phyloP scores from a whole-genome alignment of 768 basidiomycete genomes.

The Lentinula boryana region DNA sequence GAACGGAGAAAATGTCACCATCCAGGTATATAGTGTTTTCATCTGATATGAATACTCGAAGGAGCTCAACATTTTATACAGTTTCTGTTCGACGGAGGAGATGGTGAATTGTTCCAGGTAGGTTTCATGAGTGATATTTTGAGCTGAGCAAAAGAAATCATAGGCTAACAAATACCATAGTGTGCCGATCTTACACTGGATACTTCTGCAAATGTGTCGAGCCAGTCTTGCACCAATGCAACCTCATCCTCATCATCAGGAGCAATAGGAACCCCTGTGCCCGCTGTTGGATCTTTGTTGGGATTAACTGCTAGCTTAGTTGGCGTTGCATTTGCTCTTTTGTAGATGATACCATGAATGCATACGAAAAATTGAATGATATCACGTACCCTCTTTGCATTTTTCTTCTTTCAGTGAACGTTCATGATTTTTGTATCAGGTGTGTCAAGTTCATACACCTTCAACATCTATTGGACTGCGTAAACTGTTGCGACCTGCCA shows the following conservation, averaged over 20 bases:
- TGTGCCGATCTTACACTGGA: conserved; percentile 78
- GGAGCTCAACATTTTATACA: conserved; percentile 10
- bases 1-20: conserved; percentile 68
- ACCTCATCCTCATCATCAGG: neutral
- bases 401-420: neutral
- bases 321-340: conserved; percentile 15
- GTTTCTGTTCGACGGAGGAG: conserved; percentile 63
- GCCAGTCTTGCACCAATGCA: conserved; percentile 25
- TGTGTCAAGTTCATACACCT: neutral
- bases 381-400: neutral
- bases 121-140: conserved; percentile 4
- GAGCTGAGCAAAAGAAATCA: neutral
- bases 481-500: neutral
- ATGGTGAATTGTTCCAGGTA: conserved; percentile 68
- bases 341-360: conserved; percentile 1
- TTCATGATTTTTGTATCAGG: neutral
- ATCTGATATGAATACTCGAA: neutral
- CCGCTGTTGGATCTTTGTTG: conserved; percentile 7
- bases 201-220: conserved; percentile 34
- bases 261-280: neutral
- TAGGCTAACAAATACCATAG: conserved; percentile 26
- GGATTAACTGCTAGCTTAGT: conserved; percentile 17
- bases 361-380: neutral
- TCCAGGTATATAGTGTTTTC: conserved; percentile 36
- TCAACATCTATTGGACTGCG: no score